phyloP scores from a whole-genome alignment of 345 rosid species.

The Moricandia moricandioides region DNA sequence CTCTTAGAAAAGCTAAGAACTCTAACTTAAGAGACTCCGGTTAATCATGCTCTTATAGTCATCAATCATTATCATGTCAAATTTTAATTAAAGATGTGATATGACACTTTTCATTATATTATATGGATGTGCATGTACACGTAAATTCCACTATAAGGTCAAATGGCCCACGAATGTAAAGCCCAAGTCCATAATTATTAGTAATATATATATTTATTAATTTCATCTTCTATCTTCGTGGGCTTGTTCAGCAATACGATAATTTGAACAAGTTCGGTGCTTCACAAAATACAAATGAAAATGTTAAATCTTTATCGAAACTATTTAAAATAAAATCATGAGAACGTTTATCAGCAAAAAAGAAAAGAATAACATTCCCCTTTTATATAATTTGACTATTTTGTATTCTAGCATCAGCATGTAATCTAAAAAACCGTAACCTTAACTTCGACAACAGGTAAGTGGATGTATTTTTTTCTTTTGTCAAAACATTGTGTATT shows the following conservation, averaged over 20 bases:
- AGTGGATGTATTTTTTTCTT: neutral
- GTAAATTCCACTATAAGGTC: neutral
- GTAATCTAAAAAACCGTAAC: neutral
- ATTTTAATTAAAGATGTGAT: no score
- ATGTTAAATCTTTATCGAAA: neutral
- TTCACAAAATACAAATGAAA: neutral
- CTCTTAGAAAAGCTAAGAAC: no score
- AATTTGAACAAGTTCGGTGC: neutral
- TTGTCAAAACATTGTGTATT: neutral
- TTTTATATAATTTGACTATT: neutral
- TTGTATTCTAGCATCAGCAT: neutral
- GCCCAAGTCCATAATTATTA: slow-evolving; percentile 19
- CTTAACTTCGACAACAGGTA: neutral
- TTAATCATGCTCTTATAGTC: no score
- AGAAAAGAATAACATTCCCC: neutral
- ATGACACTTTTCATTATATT: no score
- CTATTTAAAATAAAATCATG: neutral
- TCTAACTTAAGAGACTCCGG: no score
- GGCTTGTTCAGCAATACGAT: neutral
- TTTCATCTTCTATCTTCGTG: slow-evolving; percentile 4
- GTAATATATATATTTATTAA: neutral
- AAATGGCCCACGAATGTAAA: neutral
- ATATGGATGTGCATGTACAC: neutral
- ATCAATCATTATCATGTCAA: slow-evolving; percentile 5
- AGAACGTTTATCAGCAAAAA: neutral